phyloP scores from a whole-genome alignment of 1,284 basidiomycete genomes.

The Trametes pubescens region DNA sequence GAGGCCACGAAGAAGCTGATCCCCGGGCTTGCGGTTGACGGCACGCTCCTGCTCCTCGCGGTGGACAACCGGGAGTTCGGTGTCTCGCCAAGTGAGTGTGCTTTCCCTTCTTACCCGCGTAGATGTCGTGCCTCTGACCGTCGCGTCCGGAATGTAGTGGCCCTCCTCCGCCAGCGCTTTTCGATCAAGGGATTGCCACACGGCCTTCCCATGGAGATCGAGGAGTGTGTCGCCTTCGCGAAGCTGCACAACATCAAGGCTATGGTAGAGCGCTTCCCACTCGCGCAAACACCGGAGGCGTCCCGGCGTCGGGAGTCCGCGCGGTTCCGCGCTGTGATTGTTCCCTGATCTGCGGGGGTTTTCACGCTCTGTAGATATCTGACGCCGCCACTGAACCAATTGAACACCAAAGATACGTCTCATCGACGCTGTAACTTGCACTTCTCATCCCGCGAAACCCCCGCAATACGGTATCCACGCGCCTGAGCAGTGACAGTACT shows the following conservation, averaged over 20 bases:
- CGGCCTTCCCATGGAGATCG: constrained; percentile 40
- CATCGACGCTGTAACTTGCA: neutral
- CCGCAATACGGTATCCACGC: too few species aligned
- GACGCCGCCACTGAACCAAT: neutral
- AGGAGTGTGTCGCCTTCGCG: constrained; percentile 45
- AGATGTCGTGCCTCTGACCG: neutral
- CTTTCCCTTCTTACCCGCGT: neutral
- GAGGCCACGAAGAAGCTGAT: constrained; percentile 42
- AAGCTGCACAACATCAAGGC: constrained; percentile 42
- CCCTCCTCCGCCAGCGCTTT: constrained; percentile 45
- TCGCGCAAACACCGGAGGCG: constrained; percentile 46
- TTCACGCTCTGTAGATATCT: neutral
- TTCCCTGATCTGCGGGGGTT: constrained; percentile 10
- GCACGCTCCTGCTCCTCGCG: constrained; percentile 41
- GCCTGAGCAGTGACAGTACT: too few species aligned
- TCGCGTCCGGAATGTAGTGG: constrained; percentile 11
- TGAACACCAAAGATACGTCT: neutral
- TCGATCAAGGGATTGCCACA: constrained; percentile 47
- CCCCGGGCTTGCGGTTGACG: constrained; percentile 43
- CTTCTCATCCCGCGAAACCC: too few species aligned
- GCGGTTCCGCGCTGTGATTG: constrained; percentile 44
- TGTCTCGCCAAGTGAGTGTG: constrained; percentile 13
- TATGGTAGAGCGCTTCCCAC: constrained; percentile 45
- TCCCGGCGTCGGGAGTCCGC: constrained; percentile 44
- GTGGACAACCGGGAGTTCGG: constrained; percentile 17